phyloP scores from a whole-genome alignment of 2,329 filamentous ascomycete species.

The Verticillium longisporum region DNA sequence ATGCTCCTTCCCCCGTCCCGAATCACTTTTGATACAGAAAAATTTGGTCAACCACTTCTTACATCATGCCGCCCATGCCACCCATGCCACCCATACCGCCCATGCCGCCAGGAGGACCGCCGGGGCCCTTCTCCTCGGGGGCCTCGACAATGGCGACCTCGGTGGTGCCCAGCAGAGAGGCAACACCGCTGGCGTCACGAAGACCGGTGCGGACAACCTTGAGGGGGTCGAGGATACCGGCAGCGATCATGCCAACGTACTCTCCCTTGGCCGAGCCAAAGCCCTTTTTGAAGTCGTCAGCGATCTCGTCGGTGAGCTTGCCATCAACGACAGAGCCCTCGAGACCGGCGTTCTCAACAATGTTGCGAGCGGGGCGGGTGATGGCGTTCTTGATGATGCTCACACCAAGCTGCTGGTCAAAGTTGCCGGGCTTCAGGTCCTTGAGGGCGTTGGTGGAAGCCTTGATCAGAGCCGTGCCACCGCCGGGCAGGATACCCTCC shows the following conservation, averaged over 20 bases:
- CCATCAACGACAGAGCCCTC: constrained; percentile 96
- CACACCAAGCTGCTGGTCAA: constrained; percentile 98
- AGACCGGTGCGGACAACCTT: constrained; percentile 98
- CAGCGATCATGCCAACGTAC: constrained; percentile 96
- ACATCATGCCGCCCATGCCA: constrained; percentile 59
- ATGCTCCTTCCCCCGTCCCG: constrained; percentile 30
- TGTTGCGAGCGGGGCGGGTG: constrained; percentile 86
- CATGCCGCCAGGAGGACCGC: constrained; percentile 53
- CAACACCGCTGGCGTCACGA: constrained; percentile 90
- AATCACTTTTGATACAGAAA: constrained; percentile 17
- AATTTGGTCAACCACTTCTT: constrained; percentile 22
- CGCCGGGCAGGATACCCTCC: constrained; percentile 97
- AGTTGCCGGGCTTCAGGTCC: constrained; percentile 84
- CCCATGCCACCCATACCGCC: constrained; percentile 60
- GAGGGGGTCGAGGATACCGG: constrained; percentile 97
- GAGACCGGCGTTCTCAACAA: constrained; percentile 94
- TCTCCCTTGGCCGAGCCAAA: constrained; percentile 96
- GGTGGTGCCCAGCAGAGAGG: constrained; percentile 92
- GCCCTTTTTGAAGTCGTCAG: constrained; percentile 91
- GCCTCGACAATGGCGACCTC: constrained; percentile 98
- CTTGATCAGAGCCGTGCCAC: constrained; percentile 97
- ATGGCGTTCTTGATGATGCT: constrained; percentile 98
- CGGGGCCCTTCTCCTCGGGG: constrained; percentile 78
- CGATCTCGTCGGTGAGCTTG: constrained; percentile 94
- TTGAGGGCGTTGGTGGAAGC: constrained; percentile 82